Evolutionary conservation across 2,329 filamentous ascomycete genomes (phyloP), one percentile per base, ranked within the genome.

Genomic region (Diplodia seriata): DNA sequence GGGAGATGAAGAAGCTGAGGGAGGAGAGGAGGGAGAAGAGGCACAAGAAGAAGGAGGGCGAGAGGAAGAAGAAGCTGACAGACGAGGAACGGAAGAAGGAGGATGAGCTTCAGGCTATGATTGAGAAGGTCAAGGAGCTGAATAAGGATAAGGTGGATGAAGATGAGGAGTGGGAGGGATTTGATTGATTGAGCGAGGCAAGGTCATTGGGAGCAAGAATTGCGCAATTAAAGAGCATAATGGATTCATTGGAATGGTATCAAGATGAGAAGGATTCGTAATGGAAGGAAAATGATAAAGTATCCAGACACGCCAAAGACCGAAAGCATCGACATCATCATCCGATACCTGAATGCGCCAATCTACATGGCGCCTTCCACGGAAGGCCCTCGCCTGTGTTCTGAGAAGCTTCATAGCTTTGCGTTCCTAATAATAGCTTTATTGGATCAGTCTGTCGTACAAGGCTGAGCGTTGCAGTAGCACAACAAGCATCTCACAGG

Each of bases 11-110:
- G 51, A 75, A 71, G 7, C 68, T 68, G 1, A 77, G 76, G 68
- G 77, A 79, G 51, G 55, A 74, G 69, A 69, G 74, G 33, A 71
- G 74, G 57, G 76, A 79, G 54, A 78, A 79, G 69, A 77, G 76
- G 62, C 72, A 74, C 54, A 67, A 75, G 12, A 74, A 64, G 66
- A 47, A 40, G 66, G 57, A 68, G 12, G 57, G 20, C 0, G 59
- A 68, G 59, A 29, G 66, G 4, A 63, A 64, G 66, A 77, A 75
- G 69, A 77, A 79, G 50, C 33, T 74, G 70, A 70, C 74, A 33
- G 71, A 74, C 54, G 76, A 79, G 53, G 77, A 79, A 68, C 77
- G 75, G 68, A 73, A 74, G 59, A 67, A 75, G 11, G 50, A 74
- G 29, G 70, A 69, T 9, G 67, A 72, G 51, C 72, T 70, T 70